Percentiles rank a stretch among this genome's conserved stretches.
Conservation (phyloP, 1,139 yeast species). For the Pichia sp. region DNA sequence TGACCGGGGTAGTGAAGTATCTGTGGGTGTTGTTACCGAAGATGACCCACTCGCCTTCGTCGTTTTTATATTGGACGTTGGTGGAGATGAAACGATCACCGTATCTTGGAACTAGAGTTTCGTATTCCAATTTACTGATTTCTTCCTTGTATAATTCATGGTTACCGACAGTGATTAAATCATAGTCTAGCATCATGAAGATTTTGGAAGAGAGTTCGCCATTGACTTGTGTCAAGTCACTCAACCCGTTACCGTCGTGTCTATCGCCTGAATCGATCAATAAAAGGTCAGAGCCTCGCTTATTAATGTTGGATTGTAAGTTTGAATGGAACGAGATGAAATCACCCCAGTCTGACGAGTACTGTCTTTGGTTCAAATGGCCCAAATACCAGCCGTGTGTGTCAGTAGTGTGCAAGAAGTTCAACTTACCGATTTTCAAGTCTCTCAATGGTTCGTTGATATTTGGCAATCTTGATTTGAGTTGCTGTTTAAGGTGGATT, state of each 20-base stretch:
- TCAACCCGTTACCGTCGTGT: slow-evolving; percentile 90
- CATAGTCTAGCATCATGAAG: slow-evolving; percentile 69
- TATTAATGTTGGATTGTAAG: slow-evolving; percentile 45
- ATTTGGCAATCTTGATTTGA: slow-evolving; percentile 27
- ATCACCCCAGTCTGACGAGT: slow-evolving; percentile 93
- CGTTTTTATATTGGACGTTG: slow-evolving; percentile 67
- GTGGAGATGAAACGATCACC: slow-evolving; percentile 72
- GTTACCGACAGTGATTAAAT: slow-evolving; percentile 83
- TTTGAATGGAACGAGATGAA: slow-evolving; percentile 65
- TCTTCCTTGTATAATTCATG: slow-evolving; percentile 84
- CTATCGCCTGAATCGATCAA: slow-evolving; percentile 90
- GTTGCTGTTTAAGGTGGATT: slow-evolving; percentile 22
- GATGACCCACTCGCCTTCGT: slow-evolving; percentile 51
- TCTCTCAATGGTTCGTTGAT: slow-evolving; percentile 40
- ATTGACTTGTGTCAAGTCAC: slow-evolving; percentile 68
- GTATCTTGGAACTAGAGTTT: slow-evolving; percentile 54
- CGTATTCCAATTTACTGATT: slow-evolving; percentile 64
- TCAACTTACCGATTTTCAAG: slow-evolving; percentile 65
- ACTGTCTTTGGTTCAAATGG: slow-evolving; percentile 71
- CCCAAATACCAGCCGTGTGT: slow-evolving; percentile 97
- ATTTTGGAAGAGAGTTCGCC: slow-evolving; percentile 63
- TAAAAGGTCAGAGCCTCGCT: slow-evolving; percentile 57
- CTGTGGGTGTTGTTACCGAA: slow-evolving; percentile 66
- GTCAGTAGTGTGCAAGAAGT: slow-evolving; percentile 91
- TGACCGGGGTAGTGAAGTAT: slow-evolving; percentile 62